Conservation (phyloP, 139 green algal genomes). For the Chlamydomonas sp. region DNA sequence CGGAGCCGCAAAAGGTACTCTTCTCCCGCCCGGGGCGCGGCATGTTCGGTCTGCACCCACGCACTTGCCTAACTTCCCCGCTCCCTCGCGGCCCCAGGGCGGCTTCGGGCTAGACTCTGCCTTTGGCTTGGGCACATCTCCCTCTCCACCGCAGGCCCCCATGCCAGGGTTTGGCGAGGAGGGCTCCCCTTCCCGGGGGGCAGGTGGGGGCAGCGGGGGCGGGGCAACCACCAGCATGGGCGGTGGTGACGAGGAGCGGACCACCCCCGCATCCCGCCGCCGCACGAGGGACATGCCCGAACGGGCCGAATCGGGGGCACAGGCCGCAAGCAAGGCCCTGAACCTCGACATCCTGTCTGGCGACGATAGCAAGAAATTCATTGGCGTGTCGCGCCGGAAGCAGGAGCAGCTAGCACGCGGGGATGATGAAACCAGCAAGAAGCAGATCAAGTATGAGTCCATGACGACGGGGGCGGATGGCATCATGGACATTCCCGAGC, state of each 20-base stretch:
- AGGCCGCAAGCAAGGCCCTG: neutral
- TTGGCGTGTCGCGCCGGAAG: conserved; percentile 54
- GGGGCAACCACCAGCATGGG: neutral
- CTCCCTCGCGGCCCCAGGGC: neutral
- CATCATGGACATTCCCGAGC: conserved; percentile 61
- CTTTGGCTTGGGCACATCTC: neutral
- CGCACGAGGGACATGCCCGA: too few relatives aligned
- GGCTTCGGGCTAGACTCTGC: conserved; percentile 21
- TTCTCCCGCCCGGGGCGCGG: too few relatives aligned
- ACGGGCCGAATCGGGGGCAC: neutral
- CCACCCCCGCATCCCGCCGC: too few relatives aligned
- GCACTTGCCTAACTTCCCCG: neutral
- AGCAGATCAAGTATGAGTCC: conserved; percentile 43
- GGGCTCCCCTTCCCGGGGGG: neutral
- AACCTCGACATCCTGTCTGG: neutral
- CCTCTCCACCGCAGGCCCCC: neutral
- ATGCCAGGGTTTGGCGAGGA: too few relatives aligned
- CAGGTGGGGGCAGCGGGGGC: neutral
- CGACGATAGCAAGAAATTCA: conserved; percentile 22
- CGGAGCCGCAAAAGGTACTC: conserved; percentile 5
- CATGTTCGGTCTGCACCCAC: neutral
- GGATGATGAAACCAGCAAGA: conserved; percentile 37
- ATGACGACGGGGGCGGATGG: conserved; percentile 30
- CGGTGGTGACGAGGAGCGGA: neutral
- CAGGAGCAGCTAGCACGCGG: conserved; percentile 50